Evolutionary conservation across 139 green algal species (phyloP), one percentile per base, ranked within the genome.

Genomic region (Picochlorum sp.): DNA sequence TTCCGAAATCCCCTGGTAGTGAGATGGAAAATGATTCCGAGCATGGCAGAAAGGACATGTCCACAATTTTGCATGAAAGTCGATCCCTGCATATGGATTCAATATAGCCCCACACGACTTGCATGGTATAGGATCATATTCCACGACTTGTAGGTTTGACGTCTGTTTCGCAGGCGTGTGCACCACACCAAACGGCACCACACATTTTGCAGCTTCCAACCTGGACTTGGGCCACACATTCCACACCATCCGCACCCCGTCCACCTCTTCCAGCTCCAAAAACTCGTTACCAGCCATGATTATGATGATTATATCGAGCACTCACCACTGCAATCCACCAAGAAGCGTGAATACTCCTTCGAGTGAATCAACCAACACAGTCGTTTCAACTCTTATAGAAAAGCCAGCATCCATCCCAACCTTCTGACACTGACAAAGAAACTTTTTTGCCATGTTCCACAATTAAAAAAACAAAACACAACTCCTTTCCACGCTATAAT

Each of bases 191-290:
- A 98, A 95, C 0, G 93, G 93, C 5, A 99, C 80, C 30, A 97
- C 88, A 55, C 88, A 95, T 66, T 96, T 95, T 3, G 91, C 90
- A 5, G 90, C 93, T 64, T 98, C 90, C 31, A 96, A 61, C 45
- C 87, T 86, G 69, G 61, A 85, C 58, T 81, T 82, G 1, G 93
- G 93, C 93, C 93, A 99, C 2, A 98, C 69, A 72, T 99, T 99
- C 85, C 83, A 96, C 8, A 81, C 80, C 55, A 97, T 66, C 1
- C 88, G 82, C 5, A 95, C 75, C 32, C 55, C 87, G 60, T 95
- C 88, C 36, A 69, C 56, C 49, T 83, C 78, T 50, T 96, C 88
- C 2, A 94, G 52, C 29, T 83, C 80, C 2, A 47, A 40, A 57
- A 83, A 81, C 51, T 77, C 69, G 0, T 63, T 59, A 64, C 65